Base-by-base conservation (phyloP, 2,329 filamentous ascomycete genomes). In the Microdochium nivale region DNA sequence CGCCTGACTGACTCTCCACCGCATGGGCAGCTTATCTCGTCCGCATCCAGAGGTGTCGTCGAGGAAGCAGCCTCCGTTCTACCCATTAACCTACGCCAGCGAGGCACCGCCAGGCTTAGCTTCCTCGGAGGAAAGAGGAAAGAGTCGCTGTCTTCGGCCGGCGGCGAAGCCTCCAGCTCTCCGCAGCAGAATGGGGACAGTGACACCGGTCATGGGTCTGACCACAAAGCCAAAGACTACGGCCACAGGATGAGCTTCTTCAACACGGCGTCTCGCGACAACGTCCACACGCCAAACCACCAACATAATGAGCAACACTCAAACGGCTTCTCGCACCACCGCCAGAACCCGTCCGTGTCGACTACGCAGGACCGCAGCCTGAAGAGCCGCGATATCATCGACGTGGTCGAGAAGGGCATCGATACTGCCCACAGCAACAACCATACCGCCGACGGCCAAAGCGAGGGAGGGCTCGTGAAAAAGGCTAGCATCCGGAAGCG, bases 401-500 rank as follows among this genome's bases (percentile, higher is more conserved):
- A 61, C 21, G 57, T 65, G n/a, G 47, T 57, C 2, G 64, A 65
- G 44, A 59, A 58, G 23, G 59, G 61, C 46, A 52, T 60, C 11
- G 59, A 62, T n/a, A n/a, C n/a, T n/a, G 35, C 16, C 13, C 8
- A 61, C 57, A 30, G n/a, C 23, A 46, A 44, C 51, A 44, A 14
- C 37, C 43, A 23, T 46, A 52, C 16, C 53, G 37, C 33, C 50
- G 44, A 62, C 30, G 53, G 52, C 24, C 54, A 57, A 13, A 24
- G 46, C 46, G 73, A 68, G 35, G 62, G 66, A 25, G 67, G 70
- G 3, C 62, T 71, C 35, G 65, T 68, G 52, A 76, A 76, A 61
- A 79, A 79, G 50, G 80, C 79, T 33, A 86, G 83, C 53, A 80
- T 95, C 58, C 83, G 85, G 69, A 92, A 90, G 71, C 73, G 90